Percentiles rank a stretch among this genome's conserved stretches.
These are phyloP conservation scores for Massarina eburnea DNA, from an alignment of 2,329 filamentous ascomycete species.

Conservation along the genomic window DNA sequence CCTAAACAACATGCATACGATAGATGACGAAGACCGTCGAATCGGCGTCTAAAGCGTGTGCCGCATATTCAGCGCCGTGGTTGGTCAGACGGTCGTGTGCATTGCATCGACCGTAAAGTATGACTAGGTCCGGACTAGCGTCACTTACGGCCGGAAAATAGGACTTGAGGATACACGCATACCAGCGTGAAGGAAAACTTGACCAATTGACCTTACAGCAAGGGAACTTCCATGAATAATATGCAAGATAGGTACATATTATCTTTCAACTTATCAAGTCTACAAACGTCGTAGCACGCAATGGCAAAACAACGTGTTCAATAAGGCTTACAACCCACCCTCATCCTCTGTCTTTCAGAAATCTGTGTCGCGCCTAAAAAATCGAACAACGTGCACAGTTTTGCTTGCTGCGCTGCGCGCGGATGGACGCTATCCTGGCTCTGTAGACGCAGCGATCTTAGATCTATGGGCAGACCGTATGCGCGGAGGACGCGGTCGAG, in stretches of 20 bases:
- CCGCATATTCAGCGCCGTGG: neutral
- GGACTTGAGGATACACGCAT: no score
- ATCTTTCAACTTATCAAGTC: no score
- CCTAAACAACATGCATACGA: neutral
- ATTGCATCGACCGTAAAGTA: neutral
- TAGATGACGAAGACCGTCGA: neutral
- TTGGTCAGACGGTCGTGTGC: neutral
- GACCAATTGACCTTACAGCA: no score
- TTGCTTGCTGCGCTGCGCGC: conserved; percentile 19
- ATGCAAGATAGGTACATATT: no score
- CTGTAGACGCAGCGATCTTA: conserved; percentile 18
- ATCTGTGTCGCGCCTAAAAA: conserved; percentile 27
- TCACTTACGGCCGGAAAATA: conserved; percentile 3
- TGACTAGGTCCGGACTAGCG: conserved; percentile 11
- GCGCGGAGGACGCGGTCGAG: conserved; percentile 31
- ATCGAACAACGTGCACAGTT: conserved; percentile 27
- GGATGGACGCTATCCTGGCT: conserved; percentile 13
- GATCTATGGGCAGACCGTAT: conserved; percentile 27
- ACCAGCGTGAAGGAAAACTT: no score
- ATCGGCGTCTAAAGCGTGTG: conserved; percentile 5
- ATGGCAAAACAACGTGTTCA: no score
- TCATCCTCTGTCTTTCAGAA: conserved; percentile 19
- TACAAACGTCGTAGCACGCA: no score
- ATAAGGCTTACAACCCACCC: conserved; percentile 1
- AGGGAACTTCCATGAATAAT: no score